Evolutionary conservation across 768 basidiomycete genomes (phyloP).

Genomic region (Leccinellum albellum): DNA sequence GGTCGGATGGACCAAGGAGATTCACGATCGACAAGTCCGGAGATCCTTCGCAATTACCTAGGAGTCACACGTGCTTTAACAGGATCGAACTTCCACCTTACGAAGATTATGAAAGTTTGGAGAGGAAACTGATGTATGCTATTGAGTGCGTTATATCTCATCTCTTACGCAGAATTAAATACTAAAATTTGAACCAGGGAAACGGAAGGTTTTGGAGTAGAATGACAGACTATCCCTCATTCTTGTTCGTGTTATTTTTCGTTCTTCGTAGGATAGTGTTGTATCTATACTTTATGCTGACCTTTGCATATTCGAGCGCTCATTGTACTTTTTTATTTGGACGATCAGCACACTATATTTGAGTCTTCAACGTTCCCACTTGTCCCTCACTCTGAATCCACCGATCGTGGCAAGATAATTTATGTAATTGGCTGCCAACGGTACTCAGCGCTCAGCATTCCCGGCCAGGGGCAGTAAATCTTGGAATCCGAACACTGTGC

Average conservation of each 20-base stretch:
- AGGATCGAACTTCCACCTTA: conserved; percentile 86
- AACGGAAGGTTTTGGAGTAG: conserved; percentile 73
- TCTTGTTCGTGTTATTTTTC: conserved; percentile 6
- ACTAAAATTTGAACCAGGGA: conserved; percentile 43
- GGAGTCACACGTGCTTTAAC: conserved; percentile 95
- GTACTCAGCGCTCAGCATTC: too few species aligned
- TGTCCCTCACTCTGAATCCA: neutral
- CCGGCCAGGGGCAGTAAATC: too few species aligned
- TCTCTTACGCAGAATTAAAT: neutral
- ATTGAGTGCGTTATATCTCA: conserved; percentile 58
- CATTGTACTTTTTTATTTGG: neutral
- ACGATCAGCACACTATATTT: neutral
- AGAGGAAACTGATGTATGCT: conserved; percentile 80
- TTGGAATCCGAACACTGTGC: neutral
- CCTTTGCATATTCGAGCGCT: neutral
- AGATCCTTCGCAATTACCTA: conserved; percentile 80
- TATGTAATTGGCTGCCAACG: too few species aligned
- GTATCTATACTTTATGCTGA: conserved; percentile 17
- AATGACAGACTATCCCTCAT: conserved; percentile 31
- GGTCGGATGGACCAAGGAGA: conserved; percentile 85
- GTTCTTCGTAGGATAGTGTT: neutral
- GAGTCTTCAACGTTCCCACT: neutral
- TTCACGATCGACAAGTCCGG: conserved; percentile 97
- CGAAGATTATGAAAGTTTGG: conserved; percentile 80
- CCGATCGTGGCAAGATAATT: too few species aligned